A percentile compares a stretch with the other conserved stretches of the same genome.
Evolutionary conservation across 352 stramenopile genomes (phyloP).

Genomic region (Pythium apleroticum): DNA sequence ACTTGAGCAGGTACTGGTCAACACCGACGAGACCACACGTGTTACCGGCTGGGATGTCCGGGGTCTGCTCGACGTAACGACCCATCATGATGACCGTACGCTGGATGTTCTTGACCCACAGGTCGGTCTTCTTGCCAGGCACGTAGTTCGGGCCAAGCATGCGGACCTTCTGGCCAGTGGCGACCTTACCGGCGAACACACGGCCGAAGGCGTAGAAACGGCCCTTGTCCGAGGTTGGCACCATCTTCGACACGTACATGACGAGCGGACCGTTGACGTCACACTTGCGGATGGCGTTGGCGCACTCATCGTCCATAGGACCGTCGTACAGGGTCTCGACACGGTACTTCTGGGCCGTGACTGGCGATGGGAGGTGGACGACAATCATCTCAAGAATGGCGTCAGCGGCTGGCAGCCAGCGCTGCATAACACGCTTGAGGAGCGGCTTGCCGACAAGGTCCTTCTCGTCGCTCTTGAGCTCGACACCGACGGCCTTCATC

Average conservation of each 20-base stretch:
- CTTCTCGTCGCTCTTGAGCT: slow-evolving; percentile 97
- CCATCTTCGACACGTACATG: slow-evolving; percentile 99
- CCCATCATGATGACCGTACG: slow-evolving; percentile 99
- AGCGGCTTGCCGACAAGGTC: slow-evolving; percentile 96
- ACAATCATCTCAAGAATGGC: slow-evolving; percentile 99
- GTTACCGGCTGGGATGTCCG: slow-evolving; percentile 99
- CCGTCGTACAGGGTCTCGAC: slow-evolving; percentile 98
- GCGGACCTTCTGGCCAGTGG: slow-evolving; percentile 98
- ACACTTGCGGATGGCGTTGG: slow-evolving; percentile 97
- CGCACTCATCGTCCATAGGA: slow-evolving; percentile 97
- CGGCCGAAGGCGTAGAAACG: slow-evolving; percentile 99
- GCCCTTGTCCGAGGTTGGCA: slow-evolving; percentile 98
- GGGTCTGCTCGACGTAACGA: slow-evolving; percentile 97
- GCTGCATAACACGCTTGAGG: slow-evolving; percentile 98
- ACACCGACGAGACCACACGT: slow-evolving; percentile 99
- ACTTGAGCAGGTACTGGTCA: slow-evolving; percentile 99
- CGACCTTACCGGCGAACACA: slow-evolving; percentile 99
- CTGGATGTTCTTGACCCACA: slow-evolving; percentile 99
- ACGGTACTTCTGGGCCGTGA: slow-evolving; percentile 97
- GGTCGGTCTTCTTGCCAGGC: slow-evolving; percentile 99
- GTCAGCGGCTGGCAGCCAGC: slow-evolving; percentile 98
- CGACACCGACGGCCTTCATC: slow-evolving; percentile 95
- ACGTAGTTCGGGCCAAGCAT: slow-evolving; percentile 99
- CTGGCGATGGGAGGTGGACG: slow-evolving; percentile 97
- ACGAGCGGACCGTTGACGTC: slow-evolving; percentile 97